Conservation (phyloP, 371 early-diverging fungal genomes). For the Apophysomyces trapeziformis region DNA sequence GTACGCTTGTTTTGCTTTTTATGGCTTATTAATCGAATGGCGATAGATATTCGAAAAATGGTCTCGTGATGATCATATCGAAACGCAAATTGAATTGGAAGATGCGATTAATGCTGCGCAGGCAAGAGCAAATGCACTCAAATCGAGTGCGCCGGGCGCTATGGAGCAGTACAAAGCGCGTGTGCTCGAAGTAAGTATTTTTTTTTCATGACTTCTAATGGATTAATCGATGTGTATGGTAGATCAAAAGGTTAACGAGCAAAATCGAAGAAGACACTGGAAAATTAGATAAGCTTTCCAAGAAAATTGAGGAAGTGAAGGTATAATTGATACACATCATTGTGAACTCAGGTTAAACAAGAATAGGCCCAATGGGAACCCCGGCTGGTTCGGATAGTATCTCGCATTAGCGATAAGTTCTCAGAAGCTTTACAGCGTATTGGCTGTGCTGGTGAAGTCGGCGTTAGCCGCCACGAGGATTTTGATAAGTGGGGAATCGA, state of each 20-base stretch:
- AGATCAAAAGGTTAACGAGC: conserved; percentile 32
- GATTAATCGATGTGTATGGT: background rate
- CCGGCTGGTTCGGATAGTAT: conserved; percentile 61
- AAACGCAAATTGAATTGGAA: conserved; percentile 46
- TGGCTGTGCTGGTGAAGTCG: conserved; percentile 90
- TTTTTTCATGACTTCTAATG: conserved; percentile 7
- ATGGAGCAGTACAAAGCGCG: conserved; percentile 72
- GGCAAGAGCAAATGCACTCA: conserved; percentile 54
- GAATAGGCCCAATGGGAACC: conserved; percentile 65
- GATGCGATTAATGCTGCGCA: conserved; percentile 54
- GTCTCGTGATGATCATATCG: conserved; percentile 37
- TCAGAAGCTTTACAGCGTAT: conserved; percentile 80
- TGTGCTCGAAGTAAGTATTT: conserved; percentile 50
- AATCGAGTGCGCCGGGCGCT: conserved; percentile 53
- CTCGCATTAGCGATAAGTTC: conserved; percentile 71
- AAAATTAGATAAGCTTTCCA: conserved; percentile 27
- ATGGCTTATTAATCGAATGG: background rate
- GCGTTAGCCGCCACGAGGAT: conserved; percentile 72
- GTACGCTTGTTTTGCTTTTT: background rate
- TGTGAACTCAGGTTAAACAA: conserved; percentile 22
- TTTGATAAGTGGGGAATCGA: conserved; percentile 96
- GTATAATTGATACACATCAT: conserved; percentile 22
- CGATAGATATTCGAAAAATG: conserved; percentile 28
- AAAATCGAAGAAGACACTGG: conserved; percentile 41
- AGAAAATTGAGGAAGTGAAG: conserved; percentile 39